phyloP scores from a whole-genome alignment of 768 basidiomycete species.

The Podaxis rugospora region DNA sequence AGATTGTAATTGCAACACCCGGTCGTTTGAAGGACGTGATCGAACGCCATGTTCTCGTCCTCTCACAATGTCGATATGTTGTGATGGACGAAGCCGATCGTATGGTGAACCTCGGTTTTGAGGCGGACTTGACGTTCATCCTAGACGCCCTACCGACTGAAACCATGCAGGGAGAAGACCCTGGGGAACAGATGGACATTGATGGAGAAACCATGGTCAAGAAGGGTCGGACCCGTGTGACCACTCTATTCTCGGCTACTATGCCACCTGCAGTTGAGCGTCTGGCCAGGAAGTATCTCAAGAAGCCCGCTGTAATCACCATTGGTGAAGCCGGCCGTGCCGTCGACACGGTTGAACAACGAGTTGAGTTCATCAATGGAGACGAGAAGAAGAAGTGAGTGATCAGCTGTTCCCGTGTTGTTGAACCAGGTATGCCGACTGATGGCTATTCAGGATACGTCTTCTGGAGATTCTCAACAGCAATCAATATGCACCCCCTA shows the following conservation, averaged over 20 bases:
- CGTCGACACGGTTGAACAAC: conserved; percentile 96
- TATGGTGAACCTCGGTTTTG: conserved; percentile 98
- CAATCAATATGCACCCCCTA: conserved; percentile 78
- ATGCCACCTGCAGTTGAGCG: conserved; percentile 99
- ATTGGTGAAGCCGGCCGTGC: conserved; percentile 98
- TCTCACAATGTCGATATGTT: conserved; percentile 96
- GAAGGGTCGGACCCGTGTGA: conserved; percentile 84
- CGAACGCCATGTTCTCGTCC: conserved; percentile 91
- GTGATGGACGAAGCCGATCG: conserved; percentile 99
- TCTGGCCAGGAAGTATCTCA: conserved; percentile 89
- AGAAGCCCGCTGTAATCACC: conserved; percentile 90
- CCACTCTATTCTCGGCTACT: conserved; percentile 95
- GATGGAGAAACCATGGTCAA: conserved; percentile 64
- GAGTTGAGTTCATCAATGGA: conserved; percentile 86
- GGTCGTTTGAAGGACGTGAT: conserved; percentile 98
- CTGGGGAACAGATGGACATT: conserved; percentile 72
- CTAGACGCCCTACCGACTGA: conserved; percentile 87
- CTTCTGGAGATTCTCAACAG: conserved; percentile 92
- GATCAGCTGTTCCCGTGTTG: not conserved
- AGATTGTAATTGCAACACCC: conserved; percentile 98
- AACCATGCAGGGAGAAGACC: conserved; percentile 83
- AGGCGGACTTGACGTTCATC: conserved; percentile 91
- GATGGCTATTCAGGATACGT: conserved; percentile 53
- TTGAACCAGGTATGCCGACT: conserved; percentile 6
- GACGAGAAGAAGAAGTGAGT: conserved; percentile 97